Evolutionary conservation across 179 eudicot species (phyloP), one percentile per base, ranked within the genome.

Genomic region (Spinacia oleracea): DNA sequence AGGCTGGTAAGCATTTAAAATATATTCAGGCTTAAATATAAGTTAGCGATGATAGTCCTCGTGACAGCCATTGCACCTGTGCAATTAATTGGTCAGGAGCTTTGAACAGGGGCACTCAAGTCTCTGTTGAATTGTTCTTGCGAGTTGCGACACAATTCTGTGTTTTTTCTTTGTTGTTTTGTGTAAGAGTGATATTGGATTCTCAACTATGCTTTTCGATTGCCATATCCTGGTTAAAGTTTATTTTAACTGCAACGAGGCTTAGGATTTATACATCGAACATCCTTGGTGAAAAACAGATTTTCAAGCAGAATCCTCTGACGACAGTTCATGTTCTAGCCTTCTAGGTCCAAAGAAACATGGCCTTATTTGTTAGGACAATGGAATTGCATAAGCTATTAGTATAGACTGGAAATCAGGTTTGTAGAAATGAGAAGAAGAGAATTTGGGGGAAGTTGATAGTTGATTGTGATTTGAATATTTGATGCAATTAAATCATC

Each of bases 1-100:
- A 87, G 97, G 98, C 89, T 95, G 98, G 98, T 95, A 84, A 65
- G 76, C 59, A 59, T 43, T 60, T 35, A 11, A 58, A 38, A 62
- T 72, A 2, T 50, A 73, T 48, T 76, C 43, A 51, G 21, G n/a
- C 20, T 62, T 25, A 62, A 40, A 20, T 15, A n/a, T 2, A 42
- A 53, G 65, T 70, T 45, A 68, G 45, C 51, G 1, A 29, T 20
- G 58, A 35, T 21, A 20, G 12, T 46, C 59, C 46, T 63, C n/a
- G 25, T 77, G 20, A 23, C 29, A 43, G 58, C 45, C 46, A 43
- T 34, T 78, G 64, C 53, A 77, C 50, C 23, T 23, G 9, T 51
- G 64, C 23, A 8, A 16, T 31, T 64, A 15, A 35, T 11, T 64
- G n/a, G 34, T 64, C 56, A 9, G 67, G 35, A 25, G 53, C n/a